Conservation (phyloP, 345 rosid species). For the Microthlaspi erraticum region DNA sequence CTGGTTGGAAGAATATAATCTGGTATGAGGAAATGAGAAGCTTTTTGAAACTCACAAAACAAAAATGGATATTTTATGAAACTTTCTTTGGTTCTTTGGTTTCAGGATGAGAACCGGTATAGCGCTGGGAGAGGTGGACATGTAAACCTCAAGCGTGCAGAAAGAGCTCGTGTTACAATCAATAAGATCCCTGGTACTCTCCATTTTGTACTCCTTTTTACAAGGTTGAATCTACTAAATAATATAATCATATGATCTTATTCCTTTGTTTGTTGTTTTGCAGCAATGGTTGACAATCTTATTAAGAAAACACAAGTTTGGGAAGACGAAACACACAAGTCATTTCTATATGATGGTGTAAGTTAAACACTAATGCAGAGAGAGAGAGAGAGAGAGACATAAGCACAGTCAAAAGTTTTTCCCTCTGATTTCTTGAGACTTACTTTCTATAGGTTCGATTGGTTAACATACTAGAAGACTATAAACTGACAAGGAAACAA, state of each 20-base stretch:
- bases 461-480: conserved; percentile 84
- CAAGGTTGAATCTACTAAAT: background rate
- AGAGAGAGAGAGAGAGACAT: conserved; percentile 8
- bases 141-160: conserved; percentile 92
- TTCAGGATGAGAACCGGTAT: conserved; percentile 81
- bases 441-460: conserved; percentile 63
- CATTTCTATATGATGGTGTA: conserved; percentile 93
- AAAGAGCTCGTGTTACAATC: conserved; percentile 79
- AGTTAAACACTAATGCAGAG: conserved; percentile 36
- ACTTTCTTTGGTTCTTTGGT: background rate
- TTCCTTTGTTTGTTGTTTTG: conserved; percentile 15
- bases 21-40: conserved; percentile 46
- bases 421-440: conserved; percentile 23
- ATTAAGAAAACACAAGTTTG: conserved; percentile 74
- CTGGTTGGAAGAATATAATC: conserved; percentile 95
- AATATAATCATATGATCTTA: background rate
- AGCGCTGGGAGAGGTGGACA: conserved; percentile 95
- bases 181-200: conserved; percentile 82
- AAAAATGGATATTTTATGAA: background rate
- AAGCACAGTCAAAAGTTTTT: background rate
- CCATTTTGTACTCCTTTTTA: background rate
- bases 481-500: conserved; percentile 76
- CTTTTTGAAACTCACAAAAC: background rate
- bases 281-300: conserved; percentile 88
- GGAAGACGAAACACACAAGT: conserved; percentile 70